phyloP scores from a whole-genome alignment of 2,329 filamentous ascomycete genomes.

The Trichoderma endophyticum region DNA sequence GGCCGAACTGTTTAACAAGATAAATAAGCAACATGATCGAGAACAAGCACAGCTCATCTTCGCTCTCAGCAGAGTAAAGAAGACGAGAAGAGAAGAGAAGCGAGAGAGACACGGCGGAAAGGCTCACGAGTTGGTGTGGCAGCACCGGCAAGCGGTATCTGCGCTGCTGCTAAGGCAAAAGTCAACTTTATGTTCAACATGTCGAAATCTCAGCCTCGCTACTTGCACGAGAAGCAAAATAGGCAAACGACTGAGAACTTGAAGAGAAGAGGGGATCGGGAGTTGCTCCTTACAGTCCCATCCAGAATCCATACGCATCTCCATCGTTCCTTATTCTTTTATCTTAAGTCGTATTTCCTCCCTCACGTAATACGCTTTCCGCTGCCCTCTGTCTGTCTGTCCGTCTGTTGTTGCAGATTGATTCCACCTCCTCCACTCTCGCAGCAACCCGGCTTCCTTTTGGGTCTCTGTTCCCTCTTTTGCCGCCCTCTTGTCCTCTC shows the following conservation, averaged over 20 bases:
- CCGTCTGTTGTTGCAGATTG: background rate
- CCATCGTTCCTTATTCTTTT: slow-evolving; percentile 1
- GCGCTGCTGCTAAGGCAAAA: slow-evolving; percentile 14
- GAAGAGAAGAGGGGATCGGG: background rate
- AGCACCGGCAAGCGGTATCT: slow-evolving; percentile 18
- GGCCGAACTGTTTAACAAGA: slow-evolving; percentile 21
- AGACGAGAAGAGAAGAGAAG: background rate
- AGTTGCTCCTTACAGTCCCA: slow-evolving; percentile 18
- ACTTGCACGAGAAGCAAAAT: background rate
- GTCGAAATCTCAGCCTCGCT: background rate
- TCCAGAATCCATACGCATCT: background rate
- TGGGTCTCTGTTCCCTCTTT: background rate
- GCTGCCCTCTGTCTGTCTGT: background rate
- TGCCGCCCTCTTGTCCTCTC: background rate
- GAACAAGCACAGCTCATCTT: background rate
- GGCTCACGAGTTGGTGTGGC: slow-evolving; percentile 15
- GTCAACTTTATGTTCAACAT: slow-evolving; percentile 16
- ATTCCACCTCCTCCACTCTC: background rate
- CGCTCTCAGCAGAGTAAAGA: background rate
- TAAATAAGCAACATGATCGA: background rate
- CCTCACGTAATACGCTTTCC: slow-evolving; percentile 3
- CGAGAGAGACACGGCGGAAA: background rate
- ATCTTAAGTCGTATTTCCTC: background rate
- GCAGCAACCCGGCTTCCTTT: background rate
- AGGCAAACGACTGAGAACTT: background rate